Evolutionary conservation across 495 filamentous ascomycete species (phyloP).

Genomic region (Symbiotaphrina buchneri): DNA sequence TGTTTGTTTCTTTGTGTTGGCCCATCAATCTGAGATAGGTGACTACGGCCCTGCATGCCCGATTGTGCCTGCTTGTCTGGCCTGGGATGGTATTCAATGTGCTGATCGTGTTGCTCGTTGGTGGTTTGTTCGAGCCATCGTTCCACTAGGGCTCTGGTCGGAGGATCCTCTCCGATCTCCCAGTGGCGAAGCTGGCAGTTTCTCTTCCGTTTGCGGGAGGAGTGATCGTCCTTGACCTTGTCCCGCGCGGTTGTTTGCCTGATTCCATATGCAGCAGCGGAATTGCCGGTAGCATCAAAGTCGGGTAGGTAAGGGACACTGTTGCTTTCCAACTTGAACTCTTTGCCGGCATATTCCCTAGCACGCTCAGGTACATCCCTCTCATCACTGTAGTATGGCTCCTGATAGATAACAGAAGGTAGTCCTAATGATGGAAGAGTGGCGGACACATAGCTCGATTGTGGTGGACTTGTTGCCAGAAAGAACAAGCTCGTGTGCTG

Average conservation of each 20-base stretch:
- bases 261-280: slow-evolving; percentile 25
- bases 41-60: slow-evolving; percentile 7
- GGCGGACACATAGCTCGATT: slow-evolving; percentile 11
- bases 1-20: slow-evolving; percentile 69
- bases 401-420: slow-evolving; percentile 51
- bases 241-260: slow-evolving; percentile 23
- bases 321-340: slow-evolving; percentile 59
- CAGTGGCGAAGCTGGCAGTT: slow-evolving; percentile 35
- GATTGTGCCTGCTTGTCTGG: slow-evolving; percentile 4
- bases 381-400: slow-evolving; percentile 74
- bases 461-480: slow-evolving; percentile 9
- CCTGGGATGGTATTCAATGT: slow-evolving; percentile 4
- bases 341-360: slow-evolving; percentile 72
- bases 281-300: slow-evolving; percentile 46
- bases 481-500: no score
- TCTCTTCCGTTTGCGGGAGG: slow-evolving; percentile 23
- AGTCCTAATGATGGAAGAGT: slow-evolving; percentile 11
- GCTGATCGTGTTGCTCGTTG: slow-evolving; percentile 1
- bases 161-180: slow-evolving; percentile 43
- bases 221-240: slow-evolving; percentile 22
- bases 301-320: slow-evolving; percentile 54
- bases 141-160: slow-evolving; percentile 45
- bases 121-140: slow-evolving; percentile 33
- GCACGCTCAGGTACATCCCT: slow-evolving; percentile 58
- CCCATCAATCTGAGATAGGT: slow-evolving; percentile 70